Conservation (phyloP, 441 rosid genomes). For the Raphanus hybrid region DNA sequence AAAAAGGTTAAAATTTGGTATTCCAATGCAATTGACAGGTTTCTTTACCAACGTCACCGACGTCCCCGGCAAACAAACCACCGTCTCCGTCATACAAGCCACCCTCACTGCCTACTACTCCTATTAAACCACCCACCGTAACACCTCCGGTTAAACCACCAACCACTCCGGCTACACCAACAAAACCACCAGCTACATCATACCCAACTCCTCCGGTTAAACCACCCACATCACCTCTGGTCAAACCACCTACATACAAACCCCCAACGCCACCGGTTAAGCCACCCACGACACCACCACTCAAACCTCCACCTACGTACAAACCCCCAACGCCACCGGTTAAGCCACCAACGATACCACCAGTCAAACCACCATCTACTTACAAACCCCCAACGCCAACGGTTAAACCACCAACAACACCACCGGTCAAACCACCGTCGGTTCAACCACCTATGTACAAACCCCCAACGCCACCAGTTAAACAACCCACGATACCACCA, state of each 20-base stretch:
- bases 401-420: background rate
- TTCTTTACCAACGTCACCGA: slow-evolving; percentile 32
- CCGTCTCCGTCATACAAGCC: slow-evolving; percentile 44
- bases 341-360: background rate
- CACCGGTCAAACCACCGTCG: slow-evolving; percentile 1
- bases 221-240: slow-evolving; percentile 31
- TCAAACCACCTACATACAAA: slow-evolving; percentile 31
- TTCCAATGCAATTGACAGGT: slow-evolving; percentile 17
- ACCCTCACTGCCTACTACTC: slow-evolving; percentile 36
- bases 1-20: background rate
- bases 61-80: slow-evolving; percentile 42
- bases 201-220: slow-evolving; percentile 33
- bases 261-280: slow-evolving; percentile 34
- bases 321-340: slow-evolving; percentile 14
- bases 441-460: background rate
- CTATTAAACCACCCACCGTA: slow-evolving; percentile 37
- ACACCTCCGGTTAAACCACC: slow-evolving; percentile 36
- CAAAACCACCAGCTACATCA: slow-evolving; percentile 23
- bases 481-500: background rate
- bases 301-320: slow-evolving; percentile 12
- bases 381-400: slow-evolving; percentile 20
- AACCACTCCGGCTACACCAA: slow-evolving; percentile 31
- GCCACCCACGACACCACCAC: slow-evolving; percentile 23
- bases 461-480: slow-evolving; percentile 8
- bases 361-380: background rate